phyloP scores from a whole-genome alignment of 2,329 filamentous ascomycete species.

The Balansia obtecta region DNA sequence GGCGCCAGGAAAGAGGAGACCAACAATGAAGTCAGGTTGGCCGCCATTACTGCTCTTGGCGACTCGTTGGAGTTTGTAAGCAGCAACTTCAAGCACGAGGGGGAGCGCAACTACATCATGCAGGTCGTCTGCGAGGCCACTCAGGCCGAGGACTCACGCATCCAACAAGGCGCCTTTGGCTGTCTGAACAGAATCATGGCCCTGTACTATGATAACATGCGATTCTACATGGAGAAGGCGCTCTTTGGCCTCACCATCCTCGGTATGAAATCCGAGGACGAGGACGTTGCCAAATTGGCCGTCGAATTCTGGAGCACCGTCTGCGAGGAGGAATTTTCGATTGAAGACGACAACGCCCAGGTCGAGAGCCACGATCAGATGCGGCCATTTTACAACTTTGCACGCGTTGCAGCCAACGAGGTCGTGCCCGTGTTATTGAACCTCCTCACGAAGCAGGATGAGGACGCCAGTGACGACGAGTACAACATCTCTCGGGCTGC shows the following conservation, averaged over 20 bases:
- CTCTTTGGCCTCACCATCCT: slow-evolving; percentile 94
- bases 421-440: slow-evolving; percentile 85
- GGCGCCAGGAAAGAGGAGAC: slow-evolving; percentile 93
- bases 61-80: slow-evolving; percentile 96
- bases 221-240: slow-evolving; percentile 99
- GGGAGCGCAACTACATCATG: slow-evolving; percentile 99
- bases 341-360: slow-evolving; percentile 86
- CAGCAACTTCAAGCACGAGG: slow-evolving; percentile 98
- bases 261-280: slow-evolving; percentile 96
- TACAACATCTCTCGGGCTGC: slow-evolving; percentile 93
- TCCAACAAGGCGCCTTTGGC: slow-evolving; percentile 92
- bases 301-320: slow-evolving; percentile 99
- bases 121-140: slow-evolving; percentile 99
- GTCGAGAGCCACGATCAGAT: slow-evolving; percentile 70
- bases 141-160: slow-evolving; percentile 78
- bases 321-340: slow-evolving; percentile 94
- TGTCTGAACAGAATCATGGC: slow-evolving; percentile 98
- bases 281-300: slow-evolving; percentile 94
- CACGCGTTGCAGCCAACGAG: slow-evolving; percentile 80
- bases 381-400: slow-evolving; percentile 92
- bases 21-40: slow-evolving; percentile 79
- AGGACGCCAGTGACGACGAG: slow-evolving; percentile 92
- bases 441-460: slow-evolving; percentile 91
- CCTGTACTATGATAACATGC: slow-evolving; percentile 99
- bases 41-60: slow-evolving; percentile 85